These are phyloP conservation scores for Striga hermonthica DNA, from an alignment of 305 asterid species.

Conservation along the genomic window DNA sequence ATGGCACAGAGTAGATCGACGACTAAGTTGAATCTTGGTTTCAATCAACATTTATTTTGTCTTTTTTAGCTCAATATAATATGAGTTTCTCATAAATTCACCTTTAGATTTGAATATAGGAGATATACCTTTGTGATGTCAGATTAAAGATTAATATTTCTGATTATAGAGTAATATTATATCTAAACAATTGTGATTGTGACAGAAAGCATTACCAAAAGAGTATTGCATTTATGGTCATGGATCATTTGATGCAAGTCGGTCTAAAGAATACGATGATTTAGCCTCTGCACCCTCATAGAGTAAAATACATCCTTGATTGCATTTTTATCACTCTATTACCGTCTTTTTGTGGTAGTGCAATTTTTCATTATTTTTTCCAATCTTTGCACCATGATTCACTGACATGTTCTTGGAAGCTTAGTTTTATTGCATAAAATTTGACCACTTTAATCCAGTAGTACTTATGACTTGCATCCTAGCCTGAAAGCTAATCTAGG, in stretches of 20 bases:
- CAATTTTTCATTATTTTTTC: not conserved
- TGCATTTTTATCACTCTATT: too few species aligned
- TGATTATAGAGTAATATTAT: constrained; percentile 71
- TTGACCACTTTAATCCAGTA: not conserved
- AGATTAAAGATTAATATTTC: constrained; percentile 67
- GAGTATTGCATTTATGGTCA: constrained; percentile 55
- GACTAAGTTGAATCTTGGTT: too few species aligned
- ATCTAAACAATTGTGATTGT: constrained; percentile 71
- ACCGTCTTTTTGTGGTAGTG: constrained; percentile 18
- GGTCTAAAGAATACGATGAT: constrained; percentile 65
- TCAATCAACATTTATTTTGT: too few species aligned
- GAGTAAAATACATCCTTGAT: too few species aligned
- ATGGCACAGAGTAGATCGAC: too few species aligned
- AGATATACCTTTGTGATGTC: constrained; percentile 77
- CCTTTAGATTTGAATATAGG: constrained; percentile 55
- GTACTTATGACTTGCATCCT: constrained; percentile 19
- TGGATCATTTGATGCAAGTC: constrained; percentile 74
- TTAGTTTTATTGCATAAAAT: not conserved
- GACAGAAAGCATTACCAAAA: constrained; percentile 75
- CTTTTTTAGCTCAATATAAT: too few species aligned
- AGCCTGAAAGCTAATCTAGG: constrained; percentile 8
- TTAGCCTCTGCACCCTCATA: constrained; percentile 75
- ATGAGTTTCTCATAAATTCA: constrained; percentile 25
- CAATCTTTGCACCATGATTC: constrained; percentile 3
- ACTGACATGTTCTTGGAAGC: constrained; percentile 12